These are phyloP conservation scores for Pachyrhizus erosus DNA, from an alignment of 306 rosid species.

Conservation along the genomic window DNA sequence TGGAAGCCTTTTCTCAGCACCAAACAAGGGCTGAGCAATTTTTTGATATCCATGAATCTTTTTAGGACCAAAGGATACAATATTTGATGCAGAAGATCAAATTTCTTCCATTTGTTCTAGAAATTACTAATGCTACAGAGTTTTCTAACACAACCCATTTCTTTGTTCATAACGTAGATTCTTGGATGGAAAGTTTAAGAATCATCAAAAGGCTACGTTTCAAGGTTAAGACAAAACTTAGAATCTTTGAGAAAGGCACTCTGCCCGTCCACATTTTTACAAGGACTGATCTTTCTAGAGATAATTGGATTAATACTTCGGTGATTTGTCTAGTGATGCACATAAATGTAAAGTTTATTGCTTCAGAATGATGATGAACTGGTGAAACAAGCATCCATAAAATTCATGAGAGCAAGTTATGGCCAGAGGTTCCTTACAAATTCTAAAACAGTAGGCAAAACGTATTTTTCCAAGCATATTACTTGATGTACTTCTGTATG, in stretches of 20 bases:
- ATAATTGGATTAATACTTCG: constrained; percentile 78
- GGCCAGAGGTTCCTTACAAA: not conserved
- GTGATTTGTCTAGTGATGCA: too few relatives aligned
- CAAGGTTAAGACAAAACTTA: constrained; percentile 61
- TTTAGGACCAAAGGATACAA: not conserved
- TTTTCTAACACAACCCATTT: too few relatives aligned
- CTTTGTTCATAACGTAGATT: too few relatives aligned
- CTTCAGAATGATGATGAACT: not conserved
- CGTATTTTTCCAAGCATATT: not conserved
- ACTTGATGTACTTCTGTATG: not conserved
- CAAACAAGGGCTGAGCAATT: not conserved
- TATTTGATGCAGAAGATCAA: not conserved
- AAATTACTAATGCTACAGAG: not conserved
- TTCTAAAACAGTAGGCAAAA: not conserved
- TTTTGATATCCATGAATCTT: too few relatives aligned
- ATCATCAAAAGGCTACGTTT: too few relatives aligned
- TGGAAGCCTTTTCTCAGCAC: not conserved
- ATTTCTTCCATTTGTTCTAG: not conserved
- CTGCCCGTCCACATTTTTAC: constrained; percentile 66
- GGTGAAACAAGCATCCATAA: not conserved
- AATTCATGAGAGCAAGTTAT: too few relatives aligned
- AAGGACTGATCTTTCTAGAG: constrained; percentile 90
- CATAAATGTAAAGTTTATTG: not conserved
- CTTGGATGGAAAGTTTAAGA: too few relatives aligned
- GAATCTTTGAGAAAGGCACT: constrained; percentile 59